These are phyloP conservation scores for Phaffomyces opuntiae DNA, from an alignment of 805 yeast genomes.

Conservation along the genomic window DNA sequence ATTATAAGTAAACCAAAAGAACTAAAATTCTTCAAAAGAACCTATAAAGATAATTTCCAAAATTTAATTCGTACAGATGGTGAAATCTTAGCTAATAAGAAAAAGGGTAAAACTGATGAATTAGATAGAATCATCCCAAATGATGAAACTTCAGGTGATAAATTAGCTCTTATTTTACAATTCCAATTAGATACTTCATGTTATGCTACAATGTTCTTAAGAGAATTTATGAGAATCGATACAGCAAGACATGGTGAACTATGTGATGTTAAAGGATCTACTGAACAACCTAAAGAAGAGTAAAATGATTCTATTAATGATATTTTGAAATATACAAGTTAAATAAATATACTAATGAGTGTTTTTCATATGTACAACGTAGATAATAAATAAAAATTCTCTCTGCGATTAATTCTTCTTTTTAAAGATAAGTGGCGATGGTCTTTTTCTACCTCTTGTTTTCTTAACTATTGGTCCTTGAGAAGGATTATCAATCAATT, in stretches of 20 bases:
- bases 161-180: constrained; percentile 65
- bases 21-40: constrained; percentile 54
- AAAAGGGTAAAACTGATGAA: constrained; percentile 18
- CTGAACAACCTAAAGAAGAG: not conserved
- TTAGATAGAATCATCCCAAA: constrained; percentile 17
- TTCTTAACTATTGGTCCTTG: constrained; percentile 1
- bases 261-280: constrained; percentile 31
- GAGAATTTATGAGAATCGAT: constrained; percentile 82
- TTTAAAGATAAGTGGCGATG: constrained; percentile 2
- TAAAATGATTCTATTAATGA: not conserved
- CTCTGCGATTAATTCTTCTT: not conserved
- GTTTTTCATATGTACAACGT: not conserved
- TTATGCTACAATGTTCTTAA: constrained; percentile 95
- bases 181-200: constrained; percentile 79
- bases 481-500: constrained; percentile 4
- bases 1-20: constrained; percentile 59
- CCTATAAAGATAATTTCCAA: constrained; percentile 57
- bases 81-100: constrained; percentile 38
- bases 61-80: constrained; percentile 77
- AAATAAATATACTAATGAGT: not conserved
- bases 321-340: too few species aligned
- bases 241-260: constrained; percentile 50
- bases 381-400: not conserved
- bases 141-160: constrained; percentile 27
- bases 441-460: constrained; percentile 8